A percentile compares a stretch with the other conserved stretches of the same genome.
These are phyloP conservation scores for Mortierella sp. DNA, from an alignment of 371 early-diverging fungal species.

Conservation along the genomic window DNA sequence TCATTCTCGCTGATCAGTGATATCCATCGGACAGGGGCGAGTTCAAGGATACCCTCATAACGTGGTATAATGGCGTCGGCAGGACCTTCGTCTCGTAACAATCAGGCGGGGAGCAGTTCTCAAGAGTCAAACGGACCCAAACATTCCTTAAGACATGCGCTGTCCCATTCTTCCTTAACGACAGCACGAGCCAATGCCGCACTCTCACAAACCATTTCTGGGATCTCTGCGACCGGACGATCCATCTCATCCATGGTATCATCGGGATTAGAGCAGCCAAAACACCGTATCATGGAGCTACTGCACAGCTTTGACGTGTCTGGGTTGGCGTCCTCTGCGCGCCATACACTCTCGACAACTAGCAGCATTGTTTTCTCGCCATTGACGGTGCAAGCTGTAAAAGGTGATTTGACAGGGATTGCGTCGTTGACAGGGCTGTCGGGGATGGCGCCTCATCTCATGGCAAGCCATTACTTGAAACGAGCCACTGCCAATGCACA, in stretches of 20 bases:
- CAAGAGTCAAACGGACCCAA: constrained; percentile 15
- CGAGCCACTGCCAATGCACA: constrained; percentile 47
- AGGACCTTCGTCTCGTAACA: constrained; percentile 31
- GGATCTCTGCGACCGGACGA: constrained; percentile 40
- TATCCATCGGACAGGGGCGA: too few relatives aligned
- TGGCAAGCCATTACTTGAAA: constrained; percentile 53
- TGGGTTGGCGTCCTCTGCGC: constrained; percentile 41
- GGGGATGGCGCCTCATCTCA: constrained; percentile 56
- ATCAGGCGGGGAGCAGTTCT: constrained; percentile 22
- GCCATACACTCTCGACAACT: constrained; percentile 52
- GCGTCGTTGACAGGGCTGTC: constrained; percentile 45
- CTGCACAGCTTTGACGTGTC: constrained; percentile 45
- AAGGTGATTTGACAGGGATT: constrained; percentile 55
- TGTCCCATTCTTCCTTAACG: constrained; percentile 14
- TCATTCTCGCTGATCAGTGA: not conserved
- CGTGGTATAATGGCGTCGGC: constrained; percentile 38
- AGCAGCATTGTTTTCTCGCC: constrained; percentile 56
- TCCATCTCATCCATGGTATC: constrained; percentile 45
- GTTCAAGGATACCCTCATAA: not conserved
- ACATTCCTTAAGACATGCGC: constrained; percentile 6
- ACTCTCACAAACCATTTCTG: constrained; percentile 43
- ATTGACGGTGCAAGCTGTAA: constrained; percentile 54
- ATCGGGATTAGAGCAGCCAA: constrained; percentile 45
- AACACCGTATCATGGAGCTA: constrained; percentile 46
- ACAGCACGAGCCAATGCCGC: constrained; percentile 33